phyloP scores from a whole-genome alignment of 2,329 filamentous ascomycete genomes.

The Biscogniauxia sp. region DNA sequence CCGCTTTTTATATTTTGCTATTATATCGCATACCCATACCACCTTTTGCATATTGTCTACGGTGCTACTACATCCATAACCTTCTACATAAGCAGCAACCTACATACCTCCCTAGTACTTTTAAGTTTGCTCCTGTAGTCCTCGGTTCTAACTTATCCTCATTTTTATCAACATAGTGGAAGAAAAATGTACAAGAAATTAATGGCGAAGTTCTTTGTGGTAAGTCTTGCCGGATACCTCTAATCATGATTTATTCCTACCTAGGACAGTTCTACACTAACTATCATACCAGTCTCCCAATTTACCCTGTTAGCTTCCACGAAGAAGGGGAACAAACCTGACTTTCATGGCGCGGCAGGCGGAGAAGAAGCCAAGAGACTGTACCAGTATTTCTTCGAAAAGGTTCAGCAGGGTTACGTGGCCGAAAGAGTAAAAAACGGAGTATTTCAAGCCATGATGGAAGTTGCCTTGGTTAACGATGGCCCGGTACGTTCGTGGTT shows the following conservation, averaged over 20 bases:
- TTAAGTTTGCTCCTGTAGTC: background rate
- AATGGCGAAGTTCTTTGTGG: slow-evolving; percentile 91
- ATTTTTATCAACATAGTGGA: slow-evolving; percentile 69
- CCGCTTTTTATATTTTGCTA: background rate
- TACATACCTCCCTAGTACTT: too few species aligned
- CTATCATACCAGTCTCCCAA: slow-evolving; percentile 70
- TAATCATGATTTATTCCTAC: background rate
- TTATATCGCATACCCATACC: background rate
- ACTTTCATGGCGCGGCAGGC: slow-evolving; percentile 85
- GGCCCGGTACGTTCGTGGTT: slow-evolving; percentile 52
- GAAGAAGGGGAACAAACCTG: slow-evolving; percentile 94
- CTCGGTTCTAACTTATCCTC: slow-evolving; percentile 17
- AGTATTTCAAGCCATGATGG: slow-evolving; percentile 99
- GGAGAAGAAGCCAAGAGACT: slow-evolving; percentile 75
- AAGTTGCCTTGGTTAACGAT: slow-evolving; percentile 89
- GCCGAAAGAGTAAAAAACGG: slow-evolving; percentile 83
- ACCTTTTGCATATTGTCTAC: background rate
- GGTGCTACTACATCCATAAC: too few species aligned
- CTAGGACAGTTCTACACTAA: too few species aligned
- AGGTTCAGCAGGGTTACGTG: slow-evolving; percentile 69
- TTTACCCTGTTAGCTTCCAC: slow-evolving; percentile 91
- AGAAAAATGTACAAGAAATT: slow-evolving; percentile 83
- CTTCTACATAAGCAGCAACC: too few species aligned
- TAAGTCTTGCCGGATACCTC: slow-evolving; percentile 42
- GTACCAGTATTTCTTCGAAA: slow-evolving; percentile 80